Conservation (phyloP, 2,329 filamentous ascomycete genomes). For the Alternaria triticimaculans region DNA sequence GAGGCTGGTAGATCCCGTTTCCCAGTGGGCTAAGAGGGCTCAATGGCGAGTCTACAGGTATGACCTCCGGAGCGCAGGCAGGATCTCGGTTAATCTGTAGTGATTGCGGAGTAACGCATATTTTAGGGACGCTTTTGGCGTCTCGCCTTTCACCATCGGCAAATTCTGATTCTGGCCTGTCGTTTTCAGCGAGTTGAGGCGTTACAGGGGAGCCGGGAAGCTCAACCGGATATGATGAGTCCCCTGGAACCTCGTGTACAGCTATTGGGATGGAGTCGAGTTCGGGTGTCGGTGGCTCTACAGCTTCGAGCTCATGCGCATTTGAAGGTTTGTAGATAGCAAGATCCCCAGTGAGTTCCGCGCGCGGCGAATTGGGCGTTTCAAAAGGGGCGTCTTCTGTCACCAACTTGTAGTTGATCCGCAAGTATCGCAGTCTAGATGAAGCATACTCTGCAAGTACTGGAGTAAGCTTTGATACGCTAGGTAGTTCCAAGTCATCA, state of each 20-base stretch:
- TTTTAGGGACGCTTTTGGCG: conserved; percentile 11
- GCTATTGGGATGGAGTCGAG: conserved; percentile 27
- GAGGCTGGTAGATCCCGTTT: conserved; percentile 6
- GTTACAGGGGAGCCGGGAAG: conserved; percentile 27
- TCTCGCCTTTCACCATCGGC: not conserved
- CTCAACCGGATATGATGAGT: conserved; percentile 33
- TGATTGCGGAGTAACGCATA: conserved; percentile 43
- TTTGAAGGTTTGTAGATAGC: conserved; percentile 23
- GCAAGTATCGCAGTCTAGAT: conserved; percentile 59
- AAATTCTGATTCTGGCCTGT: not conserved
- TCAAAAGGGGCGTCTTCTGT: conserved; percentile 52
- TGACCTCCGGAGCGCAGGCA: conserved; percentile 55
- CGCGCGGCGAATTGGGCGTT: conserved; percentile 22
- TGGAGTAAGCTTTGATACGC: conserved; percentile 62
- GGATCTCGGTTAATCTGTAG: conserved; percentile 49
- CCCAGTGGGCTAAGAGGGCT: conserved; percentile 23
- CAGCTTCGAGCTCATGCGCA: conserved; percentile 38
- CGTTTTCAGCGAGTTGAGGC: not conserved
- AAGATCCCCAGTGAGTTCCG: conserved; percentile 35
- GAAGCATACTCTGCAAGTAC: conserved; percentile 56
- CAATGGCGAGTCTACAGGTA: conserved; percentile 29
- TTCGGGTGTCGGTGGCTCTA: conserved; percentile 21
- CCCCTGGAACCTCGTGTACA: conserved; percentile 37
- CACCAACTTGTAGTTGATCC: conserved; percentile 62
- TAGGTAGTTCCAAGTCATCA: conserved; percentile 49